Conservation (phyloP, 1,284 basidiomycete genomes). For the Microbotryum scabiosae region DNA sequence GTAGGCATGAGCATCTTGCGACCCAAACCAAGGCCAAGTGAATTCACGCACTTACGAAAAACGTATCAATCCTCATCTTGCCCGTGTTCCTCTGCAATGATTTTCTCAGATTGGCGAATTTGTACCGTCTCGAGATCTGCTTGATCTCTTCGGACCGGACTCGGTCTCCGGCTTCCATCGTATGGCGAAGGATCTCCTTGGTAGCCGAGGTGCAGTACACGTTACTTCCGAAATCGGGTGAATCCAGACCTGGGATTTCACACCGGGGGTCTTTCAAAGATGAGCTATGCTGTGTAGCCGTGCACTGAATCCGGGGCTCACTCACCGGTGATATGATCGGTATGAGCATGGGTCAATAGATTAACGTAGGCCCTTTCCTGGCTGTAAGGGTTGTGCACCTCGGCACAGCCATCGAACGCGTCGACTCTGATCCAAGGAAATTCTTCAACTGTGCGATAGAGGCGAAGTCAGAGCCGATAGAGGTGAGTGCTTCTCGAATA, state of each 20-base stretch:
- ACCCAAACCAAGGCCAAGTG: background rate
- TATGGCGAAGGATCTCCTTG: conserved; percentile 15
- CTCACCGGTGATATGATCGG: conserved; percentile 30
- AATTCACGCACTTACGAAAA: conserved; percentile 7
- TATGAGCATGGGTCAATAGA: conserved; percentile 33
- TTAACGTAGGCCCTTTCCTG: conserved; percentile 11
- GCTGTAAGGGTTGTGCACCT: conserved; percentile 8
- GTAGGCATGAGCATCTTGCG: background rate
- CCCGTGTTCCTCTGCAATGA: background rate
- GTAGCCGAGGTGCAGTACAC: conserved; percentile 21
- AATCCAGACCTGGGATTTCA: conserved; percentile 16
- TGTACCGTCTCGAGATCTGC: background rate
- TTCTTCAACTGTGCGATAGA: conserved; percentile 1
- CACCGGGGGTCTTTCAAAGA: background rate
- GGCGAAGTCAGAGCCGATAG: background rate
- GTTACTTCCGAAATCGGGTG: conserved; percentile 16
- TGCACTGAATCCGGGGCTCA: background rate
- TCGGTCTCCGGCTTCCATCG: conserved; percentile 16
- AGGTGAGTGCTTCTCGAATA: background rate
- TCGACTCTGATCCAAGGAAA: conserved; percentile 29
- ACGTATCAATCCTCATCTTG: conserved; percentile 12
- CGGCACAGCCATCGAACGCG: conserved; percentile 15
- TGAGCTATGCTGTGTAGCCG: background rate
- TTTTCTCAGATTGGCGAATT: conserved; percentile 22
- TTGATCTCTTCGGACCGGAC: conserved; percentile 17